phyloP scores from a whole-genome alignment of 768 basidiomycete species.

The Psilocybe azurescens region DNA sequence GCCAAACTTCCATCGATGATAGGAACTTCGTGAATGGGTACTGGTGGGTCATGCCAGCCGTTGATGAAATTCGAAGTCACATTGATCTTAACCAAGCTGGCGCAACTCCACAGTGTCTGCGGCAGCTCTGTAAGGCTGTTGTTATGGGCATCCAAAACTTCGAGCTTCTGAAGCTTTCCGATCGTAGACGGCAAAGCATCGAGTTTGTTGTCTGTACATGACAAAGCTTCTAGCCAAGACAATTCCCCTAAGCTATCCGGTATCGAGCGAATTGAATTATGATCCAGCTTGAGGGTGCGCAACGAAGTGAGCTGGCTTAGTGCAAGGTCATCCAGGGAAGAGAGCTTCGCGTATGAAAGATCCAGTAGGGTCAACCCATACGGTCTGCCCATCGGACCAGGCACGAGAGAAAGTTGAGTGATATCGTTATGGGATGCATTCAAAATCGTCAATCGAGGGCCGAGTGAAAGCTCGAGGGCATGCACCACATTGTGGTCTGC shows the following conservation, averaged over 20 bases:
- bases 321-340: constrained; percentile 76
- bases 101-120: constrained; percentile 81
- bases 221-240: constrained; percentile 69
- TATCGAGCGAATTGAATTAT: constrained; percentile 85
- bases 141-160: constrained; percentile 85
- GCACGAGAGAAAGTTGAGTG: constrained; percentile 71
- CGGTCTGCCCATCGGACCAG: constrained; percentile 40
- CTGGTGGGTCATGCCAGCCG: constrained; percentile 70
- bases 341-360: constrained; percentile 87
- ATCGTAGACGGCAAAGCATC: constrained; percentile 76
- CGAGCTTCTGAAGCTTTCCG: constrained; percentile 75
- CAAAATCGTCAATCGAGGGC: constrained; percentile 66
- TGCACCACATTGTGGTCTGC: constrained; percentile 88
- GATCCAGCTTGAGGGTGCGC: constrained; percentile 73
- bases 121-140: constrained; percentile 87
- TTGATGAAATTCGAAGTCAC: constrained; percentile 87
- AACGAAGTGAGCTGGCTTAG: constrained; percentile 78
- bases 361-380: constrained; percentile 71
- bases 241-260: constrained; percentile 87
- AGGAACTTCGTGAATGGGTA: constrained; percentile 12
- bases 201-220: constrained; percentile 92
- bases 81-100: constrained; percentile 74
- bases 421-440: constrained; percentile 91
- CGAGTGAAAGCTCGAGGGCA: constrained; percentile 78
- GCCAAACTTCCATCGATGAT: constrained; percentile 15